Conservation (phyloP, 73 alveolate species). For the Tetrahymena elliotti region DNA sequence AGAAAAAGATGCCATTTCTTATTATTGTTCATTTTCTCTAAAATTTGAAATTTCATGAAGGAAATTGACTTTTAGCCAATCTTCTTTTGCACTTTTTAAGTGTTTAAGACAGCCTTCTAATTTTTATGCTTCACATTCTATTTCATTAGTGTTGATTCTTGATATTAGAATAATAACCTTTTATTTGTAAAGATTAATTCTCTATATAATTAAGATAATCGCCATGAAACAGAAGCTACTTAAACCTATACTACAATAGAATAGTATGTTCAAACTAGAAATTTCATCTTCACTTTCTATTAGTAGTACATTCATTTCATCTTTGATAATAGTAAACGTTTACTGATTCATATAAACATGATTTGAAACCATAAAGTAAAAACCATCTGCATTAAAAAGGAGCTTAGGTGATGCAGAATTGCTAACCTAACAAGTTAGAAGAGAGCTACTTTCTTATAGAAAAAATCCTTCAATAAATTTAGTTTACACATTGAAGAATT, state of each 20-base stretch:
- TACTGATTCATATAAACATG: background rate
- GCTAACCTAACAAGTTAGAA: background rate
- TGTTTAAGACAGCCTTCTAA: background rate
- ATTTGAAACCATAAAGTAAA: background rate
- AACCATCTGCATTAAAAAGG: background rate
- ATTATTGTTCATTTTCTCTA: background rate
- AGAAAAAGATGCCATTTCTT: background rate
- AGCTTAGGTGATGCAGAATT: background rate
- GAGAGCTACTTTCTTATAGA: background rate
- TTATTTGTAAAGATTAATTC: background rate
- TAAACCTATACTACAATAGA: background rate
- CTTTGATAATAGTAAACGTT: background rate
- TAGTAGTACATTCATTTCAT: background rate
- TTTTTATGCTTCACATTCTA: background rate
- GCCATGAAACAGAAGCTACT: background rate
- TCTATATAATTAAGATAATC: background rate
- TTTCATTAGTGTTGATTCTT: background rate
- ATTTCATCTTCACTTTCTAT: background rate
- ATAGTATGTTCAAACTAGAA: background rate
- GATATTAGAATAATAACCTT: background rate
- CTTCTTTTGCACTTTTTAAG: background rate
- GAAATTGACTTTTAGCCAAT: background rate
- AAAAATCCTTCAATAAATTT: background rate
- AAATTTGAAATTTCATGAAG: background rate
- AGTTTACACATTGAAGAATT: background rate